phyloP scores from a whole-genome alignment of 352 stramenopile species.

The Plasmopara muralis region DNA sequence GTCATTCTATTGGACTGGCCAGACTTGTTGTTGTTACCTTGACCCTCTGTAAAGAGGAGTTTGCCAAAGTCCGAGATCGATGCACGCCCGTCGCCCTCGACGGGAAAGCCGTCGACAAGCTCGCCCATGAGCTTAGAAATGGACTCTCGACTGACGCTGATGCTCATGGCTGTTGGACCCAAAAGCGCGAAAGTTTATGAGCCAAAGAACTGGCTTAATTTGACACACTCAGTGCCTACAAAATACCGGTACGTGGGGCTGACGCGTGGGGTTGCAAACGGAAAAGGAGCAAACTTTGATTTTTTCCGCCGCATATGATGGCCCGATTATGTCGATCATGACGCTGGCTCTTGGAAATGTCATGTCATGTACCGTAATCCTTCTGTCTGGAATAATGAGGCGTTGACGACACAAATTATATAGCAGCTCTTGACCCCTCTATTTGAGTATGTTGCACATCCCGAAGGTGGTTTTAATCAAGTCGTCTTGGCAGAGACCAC shows the following conservation, averaged over 20 bases:
- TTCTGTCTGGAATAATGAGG: neutral
- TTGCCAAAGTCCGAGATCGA: conserved; percentile 87
- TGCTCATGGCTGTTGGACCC: conserved; percentile 39
- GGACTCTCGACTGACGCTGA: conserved; percentile 76
- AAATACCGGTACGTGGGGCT: conserved; percentile 1
- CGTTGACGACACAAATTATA: too few relatives aligned
- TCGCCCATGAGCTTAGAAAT: conserved; percentile 84
- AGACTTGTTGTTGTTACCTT: conserved; percentile 15
- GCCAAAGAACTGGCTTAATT: conserved; percentile 13
- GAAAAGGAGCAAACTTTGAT: neutral
- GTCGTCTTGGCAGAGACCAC: too few relatives aligned
- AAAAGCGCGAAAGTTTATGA: conserved; percentile 4
- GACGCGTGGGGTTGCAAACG: conserved; percentile 4
- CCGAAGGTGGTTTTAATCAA: too few relatives aligned
- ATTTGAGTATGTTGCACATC: too few relatives aligned
- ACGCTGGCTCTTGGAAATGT: conserved; percentile 12
- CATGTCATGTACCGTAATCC: neutral
- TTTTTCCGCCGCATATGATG: conserved; percentile 4
- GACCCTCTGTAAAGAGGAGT: conserved; percentile 73
- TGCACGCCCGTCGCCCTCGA: conserved; percentile 61
- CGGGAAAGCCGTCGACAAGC: conserved; percentile 74
- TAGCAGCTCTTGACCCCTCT: too few relatives aligned
- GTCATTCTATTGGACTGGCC: neutral
- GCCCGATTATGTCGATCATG: neutral
- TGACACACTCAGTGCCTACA: conserved; percentile 12